Percentiles rank a stretch among this genome's conserved stretches.
Conservation (phyloP, 2,329 filamentous ascomycete genomes). For the Cadophora gregata region DNA sequence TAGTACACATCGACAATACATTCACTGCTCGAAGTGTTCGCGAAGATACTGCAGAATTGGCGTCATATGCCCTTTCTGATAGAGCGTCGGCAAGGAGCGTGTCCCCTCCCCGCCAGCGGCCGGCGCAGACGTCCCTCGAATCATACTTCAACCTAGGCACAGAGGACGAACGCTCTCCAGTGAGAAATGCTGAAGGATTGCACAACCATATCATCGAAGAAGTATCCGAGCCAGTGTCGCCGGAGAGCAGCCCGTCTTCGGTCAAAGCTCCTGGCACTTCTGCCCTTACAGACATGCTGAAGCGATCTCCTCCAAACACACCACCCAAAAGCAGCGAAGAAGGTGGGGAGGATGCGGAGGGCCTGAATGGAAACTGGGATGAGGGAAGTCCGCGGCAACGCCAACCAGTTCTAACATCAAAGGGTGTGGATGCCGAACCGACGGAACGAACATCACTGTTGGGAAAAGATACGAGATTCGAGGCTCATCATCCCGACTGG, state of each 20-base stretch:
- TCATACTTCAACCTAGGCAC: slow-evolving; percentile 36
- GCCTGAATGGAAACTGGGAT: slow-evolving; percentile 8
- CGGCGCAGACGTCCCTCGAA: slow-evolving; percentile 38
- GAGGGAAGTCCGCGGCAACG: slow-evolving; percentile 26
- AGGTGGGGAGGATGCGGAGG: slow-evolving; percentile 2
- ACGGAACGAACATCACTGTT: slow-evolving; percentile 43
- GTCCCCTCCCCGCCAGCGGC: slow-evolving; percentile 35
- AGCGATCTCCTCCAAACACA: slow-evolving; percentile 44
- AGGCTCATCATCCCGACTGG: slow-evolving; percentile 39
- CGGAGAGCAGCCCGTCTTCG: slow-evolving; percentile 47
- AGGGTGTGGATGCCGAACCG: slow-evolving; percentile 35
- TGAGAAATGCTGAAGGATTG: slow-evolving; percentile 36
- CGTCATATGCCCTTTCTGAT: slow-evolving; percentile 78
- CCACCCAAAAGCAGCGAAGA: slow-evolving; percentile 25
- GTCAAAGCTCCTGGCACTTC: slow-evolving; percentile 49
- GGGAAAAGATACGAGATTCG: slow-evolving; percentile 26
- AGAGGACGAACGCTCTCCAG: slow-evolving; percentile 36
- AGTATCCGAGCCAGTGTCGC: slow-evolving; percentile 62
- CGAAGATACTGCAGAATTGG: slow-evolving; percentile 86
- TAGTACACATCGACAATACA: slow-evolving; percentile 67
- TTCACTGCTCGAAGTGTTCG: slow-evolving; percentile 81
- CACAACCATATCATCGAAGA: slow-evolving; percentile 63
- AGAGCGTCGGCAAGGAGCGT: slow-evolving; percentile 47
- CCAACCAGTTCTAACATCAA: slow-evolving; percentile 35
- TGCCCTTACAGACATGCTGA: slow-evolving; percentile 57